phyloP scores from a whole-genome alignment of 768 basidiomycete species.

The Heimioporus sp. region DNA sequence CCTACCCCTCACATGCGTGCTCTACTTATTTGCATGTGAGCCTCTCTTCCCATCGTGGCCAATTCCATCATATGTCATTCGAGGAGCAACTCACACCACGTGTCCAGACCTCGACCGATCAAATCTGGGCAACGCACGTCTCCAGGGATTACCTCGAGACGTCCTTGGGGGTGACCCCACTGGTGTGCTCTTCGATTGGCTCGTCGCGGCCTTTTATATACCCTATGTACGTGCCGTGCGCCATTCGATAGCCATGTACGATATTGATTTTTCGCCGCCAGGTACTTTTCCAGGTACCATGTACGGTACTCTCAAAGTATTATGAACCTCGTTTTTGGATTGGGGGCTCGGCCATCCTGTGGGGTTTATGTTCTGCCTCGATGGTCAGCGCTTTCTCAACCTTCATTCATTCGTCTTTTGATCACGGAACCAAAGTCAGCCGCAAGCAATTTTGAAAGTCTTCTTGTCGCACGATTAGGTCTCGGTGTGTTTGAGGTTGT shows the following conservation, averaged over 20 bases:
- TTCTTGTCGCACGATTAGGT: slow-evolving; percentile 29
- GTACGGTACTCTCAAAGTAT: slow-evolving; percentile 63
- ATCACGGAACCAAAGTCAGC: slow-evolving; percentile 16
- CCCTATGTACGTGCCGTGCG: slow-evolving; percentile 55
- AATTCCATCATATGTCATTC: too few relatives aligned
- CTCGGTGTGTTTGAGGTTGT: slow-evolving; percentile 36
- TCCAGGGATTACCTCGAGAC: slow-evolving; percentile 68
- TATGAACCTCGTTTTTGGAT: slow-evolving; percentile 70
- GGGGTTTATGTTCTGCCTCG: slow-evolving; percentile 70
- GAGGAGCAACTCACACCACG: neutral
- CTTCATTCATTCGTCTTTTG: too few relatives aligned
- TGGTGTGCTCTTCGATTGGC: slow-evolving; percentile 70
- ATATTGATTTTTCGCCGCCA: slow-evolving; percentile 24
- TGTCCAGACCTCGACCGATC: slow-evolving; percentile 62
- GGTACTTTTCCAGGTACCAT: slow-evolving; percentile 73
- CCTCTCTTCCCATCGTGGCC: slow-evolving; percentile 12
- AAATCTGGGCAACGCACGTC: slow-evolving; percentile 76
- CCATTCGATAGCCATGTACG: neutral
- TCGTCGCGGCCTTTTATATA: slow-evolving; percentile 76
- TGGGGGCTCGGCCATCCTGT: slow-evolving; percentile 62
- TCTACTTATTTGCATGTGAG: slow-evolving; percentile 77
- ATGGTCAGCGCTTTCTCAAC: slow-evolving; percentile 44
- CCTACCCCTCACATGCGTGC: slow-evolving; percentile 67
- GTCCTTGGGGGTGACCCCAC: slow-evolving; percentile 65
- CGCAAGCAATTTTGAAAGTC: slow-evolving; percentile 25